These are phyloP conservation scores for Penicillium tannophilum DNA, from an alignment of 495 filamentous ascomycete species.

Conservation along the genomic window DNA sequence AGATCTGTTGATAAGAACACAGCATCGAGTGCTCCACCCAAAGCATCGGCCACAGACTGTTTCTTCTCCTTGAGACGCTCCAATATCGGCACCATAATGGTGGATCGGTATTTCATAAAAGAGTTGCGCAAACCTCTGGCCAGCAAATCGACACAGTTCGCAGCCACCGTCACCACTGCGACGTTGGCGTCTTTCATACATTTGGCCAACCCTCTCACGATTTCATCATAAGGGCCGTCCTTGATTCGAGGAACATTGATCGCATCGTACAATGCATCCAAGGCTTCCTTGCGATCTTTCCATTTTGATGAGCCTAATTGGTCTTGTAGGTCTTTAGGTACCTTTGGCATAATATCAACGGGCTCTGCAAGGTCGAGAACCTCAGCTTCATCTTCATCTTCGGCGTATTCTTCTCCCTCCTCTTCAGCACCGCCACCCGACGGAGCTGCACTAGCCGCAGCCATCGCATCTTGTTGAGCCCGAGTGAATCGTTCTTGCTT, in stretches of 20 bases:
- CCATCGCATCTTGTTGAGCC: slow-evolving; percentile 84
- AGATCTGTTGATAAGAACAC: slow-evolving; percentile 80
- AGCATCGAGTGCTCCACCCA: slow-evolving; percentile 82
- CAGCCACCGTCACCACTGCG: slow-evolving; percentile 88
- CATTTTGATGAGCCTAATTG: slow-evolving; percentile 87
- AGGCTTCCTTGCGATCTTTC: slow-evolving; percentile 96
- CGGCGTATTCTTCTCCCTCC: slow-evolving; percentile 61
- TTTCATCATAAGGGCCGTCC: slow-evolving; percentile 84
- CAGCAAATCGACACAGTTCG: slow-evolving; percentile 90
- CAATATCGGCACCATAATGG: slow-evolving; percentile 82
- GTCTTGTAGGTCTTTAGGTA: slow-evolving; percentile 80
- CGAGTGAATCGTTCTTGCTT: slow-evolving; percentile 90
- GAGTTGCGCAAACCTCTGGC: slow-evolving; percentile 81
- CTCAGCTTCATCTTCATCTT: slow-evolving; percentile 76
- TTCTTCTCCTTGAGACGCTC: slow-evolving; percentile 98
- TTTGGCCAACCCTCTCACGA: slow-evolving; percentile 80
- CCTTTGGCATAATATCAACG: slow-evolving; percentile 81
- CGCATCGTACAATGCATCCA: slow-evolving; percentile 76
- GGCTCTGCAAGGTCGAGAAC: slow-evolving; percentile 89
- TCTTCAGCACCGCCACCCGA: slow-evolving; percentile 50
- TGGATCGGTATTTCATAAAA: slow-evolving; percentile 79
- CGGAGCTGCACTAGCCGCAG: slow-evolving; percentile 60
- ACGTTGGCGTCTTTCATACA: slow-evolving; percentile 99
- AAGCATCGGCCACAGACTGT: slow-evolving; percentile 79
- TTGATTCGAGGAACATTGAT: slow-evolving; percentile 91